Evolutionary conservation across 192 early-diverging fungal species (phyloP).

Genomic region (Chytriomyces confervae): DNA sequence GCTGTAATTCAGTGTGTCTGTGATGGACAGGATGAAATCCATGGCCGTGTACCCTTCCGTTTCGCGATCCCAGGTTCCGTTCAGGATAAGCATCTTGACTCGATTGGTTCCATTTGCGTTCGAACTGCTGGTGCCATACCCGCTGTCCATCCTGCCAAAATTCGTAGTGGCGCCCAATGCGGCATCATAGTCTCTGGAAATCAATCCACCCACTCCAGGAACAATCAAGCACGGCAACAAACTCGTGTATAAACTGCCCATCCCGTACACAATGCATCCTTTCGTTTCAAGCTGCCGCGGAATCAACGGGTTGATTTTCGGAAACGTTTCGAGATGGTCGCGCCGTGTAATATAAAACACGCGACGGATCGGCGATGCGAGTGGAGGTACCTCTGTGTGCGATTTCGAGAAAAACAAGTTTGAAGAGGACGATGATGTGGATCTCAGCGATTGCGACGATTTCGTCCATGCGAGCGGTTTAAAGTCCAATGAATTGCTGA

Average conservation of each 20-base stretch:
- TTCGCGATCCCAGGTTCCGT: conserved; percentile 72
- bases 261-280: conserved; percentile 68
- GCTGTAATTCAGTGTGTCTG: conserved; percentile 66
- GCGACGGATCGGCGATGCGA: conserved; percentile 61
- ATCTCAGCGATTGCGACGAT: background rate
- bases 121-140: background rate
- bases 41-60: conserved; percentile 71
- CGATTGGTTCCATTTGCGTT: background rate
- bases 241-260: conserved; percentile 77
- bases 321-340: conserved; percentile 73
- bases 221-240: conserved; percentile 75
- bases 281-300: conserved; percentile 53
- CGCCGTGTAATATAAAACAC: conserved; percentile 73
- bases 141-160: no score
- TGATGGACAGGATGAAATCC: conserved; percentile 75
- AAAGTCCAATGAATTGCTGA: conserved; percentile 22
- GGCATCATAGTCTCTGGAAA: conserved; percentile 51
- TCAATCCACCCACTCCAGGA: conserved; percentile 67
- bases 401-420: conserved; percentile 67
- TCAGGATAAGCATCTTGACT: conserved; percentile 71
- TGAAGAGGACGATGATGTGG: conserved; percentile 10
- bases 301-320: conserved; percentile 67
- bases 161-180: no score
- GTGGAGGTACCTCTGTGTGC: conserved; percentile 35
- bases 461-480: conserved; percentile 1